phyloP scores from a whole-genome alignment of 169 alveolate species.

The Babesia divergens region DNA sequence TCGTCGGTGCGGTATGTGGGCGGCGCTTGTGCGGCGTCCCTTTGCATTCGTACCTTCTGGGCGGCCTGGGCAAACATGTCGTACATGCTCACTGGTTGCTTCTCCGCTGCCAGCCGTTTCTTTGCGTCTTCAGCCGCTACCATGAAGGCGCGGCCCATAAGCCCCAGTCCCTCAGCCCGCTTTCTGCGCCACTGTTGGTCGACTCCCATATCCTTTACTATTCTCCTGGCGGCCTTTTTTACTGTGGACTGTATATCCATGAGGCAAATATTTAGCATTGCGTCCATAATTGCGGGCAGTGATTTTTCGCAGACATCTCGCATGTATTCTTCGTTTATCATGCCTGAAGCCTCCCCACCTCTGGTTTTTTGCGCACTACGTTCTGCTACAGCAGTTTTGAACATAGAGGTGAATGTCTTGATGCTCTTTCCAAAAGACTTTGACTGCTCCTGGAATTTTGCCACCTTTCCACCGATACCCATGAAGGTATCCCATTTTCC shows the following conservation, averaged over 20 bases:
- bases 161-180: slow-evolving; percentile 85
- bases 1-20: slow-evolving; percentile 17
- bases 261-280: slow-evolving; percentile 83
- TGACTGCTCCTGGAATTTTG: slow-evolving; percentile 79
- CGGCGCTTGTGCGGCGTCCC: background rate
- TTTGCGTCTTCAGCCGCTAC: slow-evolving; percentile 67
- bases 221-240: slow-evolving; percentile 80
- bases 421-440: slow-evolving; percentile 74
- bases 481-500: slow-evolving; percentile 82
- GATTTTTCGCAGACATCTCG: slow-evolving; percentile 77
- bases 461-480: slow-evolving; percentile 81
- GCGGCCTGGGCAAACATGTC: slow-evolving; percentile 35
- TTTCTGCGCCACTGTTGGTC: slow-evolving; percentile 75
- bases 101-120: slow-evolving; percentile 2
- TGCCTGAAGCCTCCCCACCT: slow-evolving; percentile 55
- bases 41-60: background rate
- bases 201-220: slow-evolving; percentile 85
- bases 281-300: slow-evolving; percentile 82
- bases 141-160: slow-evolving; percentile 79
- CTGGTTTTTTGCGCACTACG: slow-evolving; percentile 48
- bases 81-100: slow-evolving; percentile 12
- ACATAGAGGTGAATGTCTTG: slow-evolving; percentile 74
- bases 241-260: slow-evolving; percentile 86
- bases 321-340: slow-evolving; percentile 69
- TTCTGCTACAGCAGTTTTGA: slow-evolving; percentile 78